Evolutionary conservation across 2,329 filamentous ascomycete species (phyloP).

Genomic region (Cyphellophora attinorum): DNA sequence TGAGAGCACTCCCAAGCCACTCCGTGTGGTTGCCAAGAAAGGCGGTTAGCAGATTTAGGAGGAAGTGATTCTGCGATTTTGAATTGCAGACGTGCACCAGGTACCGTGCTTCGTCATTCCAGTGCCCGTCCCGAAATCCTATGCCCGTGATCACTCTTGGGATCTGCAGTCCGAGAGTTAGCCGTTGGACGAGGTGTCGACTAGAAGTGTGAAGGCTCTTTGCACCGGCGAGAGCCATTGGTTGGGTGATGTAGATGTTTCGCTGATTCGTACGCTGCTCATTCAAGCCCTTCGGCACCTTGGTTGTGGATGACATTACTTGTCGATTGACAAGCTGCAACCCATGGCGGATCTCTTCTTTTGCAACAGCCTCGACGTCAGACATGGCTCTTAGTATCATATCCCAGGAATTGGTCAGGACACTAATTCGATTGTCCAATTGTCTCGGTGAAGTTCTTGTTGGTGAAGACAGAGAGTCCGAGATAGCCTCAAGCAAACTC

Average conservation of each 20-base stretch:
- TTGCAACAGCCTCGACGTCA: slow-evolving; percentile 42
- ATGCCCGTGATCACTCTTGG: slow-evolving; percentile 49
- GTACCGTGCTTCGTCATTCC: slow-evolving; percentile 51
- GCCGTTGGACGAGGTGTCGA: slow-evolving; percentile 37
- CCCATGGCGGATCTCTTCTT: slow-evolving; percentile 40
- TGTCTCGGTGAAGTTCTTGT: slow-evolving; percentile 8
- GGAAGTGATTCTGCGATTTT: slow-evolving; percentile 50
- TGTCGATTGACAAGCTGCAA: slow-evolving; percentile 39
- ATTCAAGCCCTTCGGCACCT: slow-evolving; percentile 34
- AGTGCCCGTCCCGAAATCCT: slow-evolving; percentile 41
- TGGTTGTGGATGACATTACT: slow-evolving; percentile 21
- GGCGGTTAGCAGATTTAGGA: slow-evolving; percentile 48
- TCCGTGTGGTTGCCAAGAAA: slow-evolving; percentile 52
- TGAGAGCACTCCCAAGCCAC: slow-evolving; percentile 47
- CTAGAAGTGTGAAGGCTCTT: slow-evolving; percentile 27
- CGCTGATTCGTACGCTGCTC: slow-evolving; percentile 40
- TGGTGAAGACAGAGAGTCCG: slow-evolving; percentile 13
- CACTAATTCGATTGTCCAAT: slow-evolving; percentile 43
- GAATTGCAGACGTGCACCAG: slow-evolving; percentile 45
- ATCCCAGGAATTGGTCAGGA: slow-evolving; percentile 50
- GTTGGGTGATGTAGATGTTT: slow-evolving; percentile 36
- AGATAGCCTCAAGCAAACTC: slow-evolving; percentile 18
- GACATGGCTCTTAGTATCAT: slow-evolving; percentile 47
- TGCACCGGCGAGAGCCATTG: slow-evolving; percentile 37
- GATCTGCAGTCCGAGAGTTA: slow-evolving; percentile 45